These are phyloP conservation scores for Calocybe indica DNA, from an alignment of 768 basidiomycete genomes.

Conservation along the genomic window DNA sequence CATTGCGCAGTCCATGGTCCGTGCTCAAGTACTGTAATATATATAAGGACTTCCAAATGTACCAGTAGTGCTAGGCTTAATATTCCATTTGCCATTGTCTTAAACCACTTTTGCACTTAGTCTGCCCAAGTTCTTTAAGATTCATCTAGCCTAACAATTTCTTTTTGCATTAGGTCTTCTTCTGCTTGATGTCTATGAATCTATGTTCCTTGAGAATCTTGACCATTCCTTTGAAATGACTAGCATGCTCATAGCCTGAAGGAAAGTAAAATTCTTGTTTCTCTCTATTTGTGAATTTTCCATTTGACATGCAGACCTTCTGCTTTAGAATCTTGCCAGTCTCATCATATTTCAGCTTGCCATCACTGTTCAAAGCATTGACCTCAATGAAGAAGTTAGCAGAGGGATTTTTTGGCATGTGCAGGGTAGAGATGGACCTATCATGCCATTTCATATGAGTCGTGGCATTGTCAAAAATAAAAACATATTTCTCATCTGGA, in stretches of 20 bases:
- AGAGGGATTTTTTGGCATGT: slow-evolving; percentile 18
- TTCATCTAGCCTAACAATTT: too few relatives aligned
- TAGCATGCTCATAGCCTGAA: slow-evolving; percentile 1
- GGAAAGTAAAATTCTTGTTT: slow-evolving; percentile 4
- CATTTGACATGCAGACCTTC: slow-evolving; percentile 2
- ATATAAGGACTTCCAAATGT: too few relatives aligned
- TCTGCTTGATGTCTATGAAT: neutral
- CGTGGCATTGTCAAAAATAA: slow-evolving; percentile 21
- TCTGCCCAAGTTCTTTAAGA: too few relatives aligned
- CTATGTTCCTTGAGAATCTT: slow-evolving; percentile 10
- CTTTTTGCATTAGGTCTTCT: neutral
- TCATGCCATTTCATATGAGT: slow-evolving; percentile 19
- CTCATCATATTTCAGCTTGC: slow-evolving; percentile 15
- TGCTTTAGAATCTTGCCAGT: slow-evolving; percentile 15
- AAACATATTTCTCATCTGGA: slow-evolving; percentile 15
- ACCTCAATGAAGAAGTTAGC: slow-evolving; percentile 6
- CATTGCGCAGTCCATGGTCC: too few relatives aligned
- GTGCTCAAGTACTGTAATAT: too few relatives aligned
- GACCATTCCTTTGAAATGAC: slow-evolving; percentile 24
- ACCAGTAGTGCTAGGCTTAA: too few relatives aligned
- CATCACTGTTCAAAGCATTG: slow-evolving; percentile 10
- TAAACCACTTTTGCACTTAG: too few relatives aligned
- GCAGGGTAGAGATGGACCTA: slow-evolving; percentile 19
- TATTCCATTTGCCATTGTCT: too few relatives aligned
- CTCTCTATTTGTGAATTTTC: neutral